These are phyloP conservation scores for Rhizophagus clarus DNA, from an alignment of 192 early-diverging fungal genomes.

Conservation along the genomic window DNA sequence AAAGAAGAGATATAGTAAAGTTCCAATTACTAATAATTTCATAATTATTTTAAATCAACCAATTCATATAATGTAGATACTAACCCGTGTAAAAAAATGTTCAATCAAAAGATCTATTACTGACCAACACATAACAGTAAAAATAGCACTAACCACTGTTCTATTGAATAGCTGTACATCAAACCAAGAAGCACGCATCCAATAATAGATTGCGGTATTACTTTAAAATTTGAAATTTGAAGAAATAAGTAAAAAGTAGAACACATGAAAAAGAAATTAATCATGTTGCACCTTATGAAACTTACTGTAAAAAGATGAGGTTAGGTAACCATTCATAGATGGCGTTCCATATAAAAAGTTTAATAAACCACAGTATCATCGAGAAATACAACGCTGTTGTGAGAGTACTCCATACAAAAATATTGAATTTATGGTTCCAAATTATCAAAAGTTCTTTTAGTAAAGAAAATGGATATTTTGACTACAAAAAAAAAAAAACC, in stretches of 20 bases:
- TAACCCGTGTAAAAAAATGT: conserved; percentile 18
- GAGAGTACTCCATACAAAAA: background rate
- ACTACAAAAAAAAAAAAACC: background rate
- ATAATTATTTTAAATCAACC: background rate
- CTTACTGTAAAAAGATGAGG: conserved; percentile 4
- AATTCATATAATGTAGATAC: background rate
- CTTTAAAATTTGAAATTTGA: background rate
- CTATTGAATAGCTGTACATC: conserved; percentile 17
- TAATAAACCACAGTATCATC: background rate
- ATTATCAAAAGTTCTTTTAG: background rate
- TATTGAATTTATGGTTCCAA: background rate
- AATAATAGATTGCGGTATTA: conserved; percentile 5
- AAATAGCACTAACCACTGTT: background rate
- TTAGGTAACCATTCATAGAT: conserved; percentile 12
- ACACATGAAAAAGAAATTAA: background rate
- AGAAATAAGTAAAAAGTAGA: background rate
- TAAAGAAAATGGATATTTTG: background rate
- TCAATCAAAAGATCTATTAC: background rate
- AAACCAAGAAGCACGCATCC: conserved; percentile 20
- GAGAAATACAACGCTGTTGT: background rate
- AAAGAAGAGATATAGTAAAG: background rate
- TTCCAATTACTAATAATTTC: background rate
- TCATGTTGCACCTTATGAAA: background rate
- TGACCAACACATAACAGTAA: conserved; percentile 14
- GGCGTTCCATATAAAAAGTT: background rate